Evolutionary conservation across 371 early-diverging fungal genomes (phyloP).

Genomic region (Batkoa obscura): DNA sequence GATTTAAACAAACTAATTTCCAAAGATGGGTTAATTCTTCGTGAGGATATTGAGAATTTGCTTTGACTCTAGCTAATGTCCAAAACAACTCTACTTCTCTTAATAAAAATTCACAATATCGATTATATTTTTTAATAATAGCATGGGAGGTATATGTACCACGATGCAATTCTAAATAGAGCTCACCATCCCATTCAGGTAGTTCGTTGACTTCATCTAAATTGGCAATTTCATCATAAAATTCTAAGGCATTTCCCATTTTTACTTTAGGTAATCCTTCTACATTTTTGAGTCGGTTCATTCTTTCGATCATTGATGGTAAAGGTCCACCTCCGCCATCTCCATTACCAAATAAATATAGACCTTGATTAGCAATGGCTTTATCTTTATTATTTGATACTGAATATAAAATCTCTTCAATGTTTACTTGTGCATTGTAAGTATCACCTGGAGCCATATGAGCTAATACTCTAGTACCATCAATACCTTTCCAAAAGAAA

Average conservation of each 20-base stretch:
- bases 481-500: slow-evolving; percentile 52
- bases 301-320: slow-evolving; percentile 66
- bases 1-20: slow-evolving; percentile 83
- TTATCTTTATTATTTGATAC: slow-evolving; percentile 66
- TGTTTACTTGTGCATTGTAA: slow-evolving; percentile 9
- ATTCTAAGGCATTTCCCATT: slow-evolving; percentile 50
- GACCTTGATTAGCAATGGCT: slow-evolving; percentile 55
- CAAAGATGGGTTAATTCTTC: slow-evolving; percentile 58
- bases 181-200: slow-evolving; percentile 79
- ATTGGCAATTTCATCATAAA: slow-evolving; percentile 49
- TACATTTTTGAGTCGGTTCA: slow-evolving; percentile 47
- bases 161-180: slow-evolving; percentile 91
- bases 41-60: slow-evolving; percentile 33
- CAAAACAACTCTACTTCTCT: slow-evolving; percentile 65
- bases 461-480: slow-evolving; percentile 20
- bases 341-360: slow-evolving; percentile 83
- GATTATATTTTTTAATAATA: slow-evolving; percentile 61
- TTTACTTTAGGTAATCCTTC: slow-evolving; percentile 55
- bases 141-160: slow-evolving; percentile 94
- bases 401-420: slow-evolving; percentile 14
- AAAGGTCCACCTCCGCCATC: slow-evolving; percentile 95
- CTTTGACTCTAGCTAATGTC: slow-evolving; percentile 13
- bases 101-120: slow-evolving; percentile 64
- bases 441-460: slow-evolving; percentile 26
- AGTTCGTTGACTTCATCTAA: slow-evolving; percentile 29